Conservation (phyloP, 352 stramenopile species). For the Phytopythium montanum region DNA sequence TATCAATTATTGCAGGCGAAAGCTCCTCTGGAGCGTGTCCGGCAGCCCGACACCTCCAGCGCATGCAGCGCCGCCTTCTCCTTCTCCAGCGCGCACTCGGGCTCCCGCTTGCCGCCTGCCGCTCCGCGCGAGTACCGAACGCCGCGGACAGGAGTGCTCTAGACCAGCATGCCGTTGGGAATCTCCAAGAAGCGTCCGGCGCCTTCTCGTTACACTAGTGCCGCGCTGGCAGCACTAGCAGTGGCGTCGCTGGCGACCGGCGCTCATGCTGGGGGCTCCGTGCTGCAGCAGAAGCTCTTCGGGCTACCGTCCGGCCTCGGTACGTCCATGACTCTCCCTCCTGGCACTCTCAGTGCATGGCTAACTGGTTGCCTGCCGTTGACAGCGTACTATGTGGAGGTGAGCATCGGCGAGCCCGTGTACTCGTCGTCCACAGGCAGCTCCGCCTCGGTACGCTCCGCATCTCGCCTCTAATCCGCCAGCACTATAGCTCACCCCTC, state of each 20-base stretch:
- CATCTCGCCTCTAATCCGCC: too few relatives aligned
- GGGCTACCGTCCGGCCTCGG: slow-evolving; percentile 61
- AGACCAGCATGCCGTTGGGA: neutral
- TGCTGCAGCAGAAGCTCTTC: slow-evolving; percentile 73
- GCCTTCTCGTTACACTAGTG: neutral
- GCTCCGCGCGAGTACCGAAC: neutral
- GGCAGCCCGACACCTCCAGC: neutral
- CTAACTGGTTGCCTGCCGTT: neutral
- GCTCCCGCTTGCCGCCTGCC: neutral
- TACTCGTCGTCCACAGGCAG: slow-evolving; percentile 29
- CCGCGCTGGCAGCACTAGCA: neutral
- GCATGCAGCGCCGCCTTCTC: neutral
- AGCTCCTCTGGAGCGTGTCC: neutral
- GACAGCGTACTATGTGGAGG: slow-evolving; percentile 48
- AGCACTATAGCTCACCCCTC: too few relatives aligned
- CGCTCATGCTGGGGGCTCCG: slow-evolving; percentile 2
- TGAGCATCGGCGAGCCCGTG: slow-evolving; percentile 41
- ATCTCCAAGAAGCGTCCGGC: slow-evolving; percentile 5
- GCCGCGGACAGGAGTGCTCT: neutral
- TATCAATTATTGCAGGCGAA: neutral
- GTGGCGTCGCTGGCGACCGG: neutral
- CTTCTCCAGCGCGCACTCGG: neutral
- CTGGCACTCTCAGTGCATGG: neutral
- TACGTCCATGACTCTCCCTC: slow-evolving; percentile 10
- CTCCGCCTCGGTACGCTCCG: slow-evolving; percentile 23